Base-by-base conservation (phyloP, 2,329 filamentous ascomycete species). In the Penicillium paneum region DNA sequence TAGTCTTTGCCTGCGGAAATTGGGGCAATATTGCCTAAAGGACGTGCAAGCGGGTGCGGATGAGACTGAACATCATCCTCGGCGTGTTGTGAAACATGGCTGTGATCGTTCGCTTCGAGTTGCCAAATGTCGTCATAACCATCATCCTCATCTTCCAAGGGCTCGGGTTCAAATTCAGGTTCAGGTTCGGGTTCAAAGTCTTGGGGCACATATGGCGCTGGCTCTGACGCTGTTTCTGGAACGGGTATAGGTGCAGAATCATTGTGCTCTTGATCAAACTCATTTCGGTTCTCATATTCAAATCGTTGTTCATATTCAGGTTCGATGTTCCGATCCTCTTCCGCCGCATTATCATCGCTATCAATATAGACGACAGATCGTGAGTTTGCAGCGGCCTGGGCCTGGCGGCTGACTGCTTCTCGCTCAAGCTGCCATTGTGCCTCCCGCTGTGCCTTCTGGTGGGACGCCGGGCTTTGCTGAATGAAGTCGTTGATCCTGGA, bases 71-170 rank as follows among this genome's bases (percentile, higher is more conserved):
- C 52, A 47, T 66, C 60, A 40, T 68, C 58, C 15, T 60, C 57
- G n/a, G 63, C 65, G 29, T 58, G 63, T 50, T 69, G 63, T 12
- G 68, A 69, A 11, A 65, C 58, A 19, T 68, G 62, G 39, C 68
- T 72, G 39, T 71, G 66, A 45, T 75, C 70, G n/a, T 67, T 65
- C 38, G 74, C 73, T 59, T 77, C 73, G 59, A 74, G 71, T 57
- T 79, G 76, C 77, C 77, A 79, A 28, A 79, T 78, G 49, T 79
- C 77, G 47, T 72, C 74, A 52, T 72, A 74, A 13, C 69, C 75
- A 36, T 73, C 73, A 15, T 70, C 67, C 12, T 69, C 67, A 11
- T 64, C 63, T 11, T 59, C 57, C 3, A 61, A 44, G 24, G 49
- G 34, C 21, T 65, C 56, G 29, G 49, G 47, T 12, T 64, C 56